Conservation (phyloP, 805 yeast species). For the Candida quercuum region DNA sequence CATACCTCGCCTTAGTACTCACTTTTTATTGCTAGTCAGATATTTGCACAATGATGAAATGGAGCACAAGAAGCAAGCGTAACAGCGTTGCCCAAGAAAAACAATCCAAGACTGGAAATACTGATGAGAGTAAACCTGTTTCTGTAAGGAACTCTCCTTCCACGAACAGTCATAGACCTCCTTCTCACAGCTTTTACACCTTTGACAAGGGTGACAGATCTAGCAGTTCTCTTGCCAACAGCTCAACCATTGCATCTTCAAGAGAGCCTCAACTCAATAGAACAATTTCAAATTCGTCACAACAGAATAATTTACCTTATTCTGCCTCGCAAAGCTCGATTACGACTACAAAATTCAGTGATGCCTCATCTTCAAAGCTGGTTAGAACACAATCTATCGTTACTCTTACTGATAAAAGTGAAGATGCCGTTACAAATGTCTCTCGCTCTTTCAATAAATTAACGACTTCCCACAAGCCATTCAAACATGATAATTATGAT, state of each 20-base stretch:
- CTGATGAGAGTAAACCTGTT: neutral
- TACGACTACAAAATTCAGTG: constrained; percentile 2
- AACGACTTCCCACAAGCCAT: constrained; percentile 14
- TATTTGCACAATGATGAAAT: constrained; percentile 22
- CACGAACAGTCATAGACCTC: neutral
- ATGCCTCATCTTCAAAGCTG: constrained; percentile 2
- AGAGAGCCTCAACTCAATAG: neutral
- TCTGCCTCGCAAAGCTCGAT: constrained; percentile 1
- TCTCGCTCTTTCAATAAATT: constrained; percentile 10
- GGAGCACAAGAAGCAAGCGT: constrained; percentile 24
- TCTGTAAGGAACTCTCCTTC: neutral
- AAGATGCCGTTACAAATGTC: constrained; percentile 3
- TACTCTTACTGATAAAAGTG: constrained; percentile 5
- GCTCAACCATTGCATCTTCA: neutral
- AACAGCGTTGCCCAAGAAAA: constrained; percentile 18
- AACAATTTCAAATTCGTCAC: neutral
- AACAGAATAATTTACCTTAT: neutral
- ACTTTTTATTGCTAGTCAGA: too few species aligned
- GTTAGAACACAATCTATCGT: constrained; percentile 5
- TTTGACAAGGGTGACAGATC: neutral
- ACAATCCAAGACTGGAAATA: neutral
- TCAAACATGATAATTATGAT: constrained; percentile 31
- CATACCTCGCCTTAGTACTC: too few species aligned
- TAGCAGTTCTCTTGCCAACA: neutral
- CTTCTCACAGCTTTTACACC: neutral